Evolutionary conservation across 2,329 filamentous ascomycete species (phyloP).

Genomic region (Huntiella savannae): DNA sequence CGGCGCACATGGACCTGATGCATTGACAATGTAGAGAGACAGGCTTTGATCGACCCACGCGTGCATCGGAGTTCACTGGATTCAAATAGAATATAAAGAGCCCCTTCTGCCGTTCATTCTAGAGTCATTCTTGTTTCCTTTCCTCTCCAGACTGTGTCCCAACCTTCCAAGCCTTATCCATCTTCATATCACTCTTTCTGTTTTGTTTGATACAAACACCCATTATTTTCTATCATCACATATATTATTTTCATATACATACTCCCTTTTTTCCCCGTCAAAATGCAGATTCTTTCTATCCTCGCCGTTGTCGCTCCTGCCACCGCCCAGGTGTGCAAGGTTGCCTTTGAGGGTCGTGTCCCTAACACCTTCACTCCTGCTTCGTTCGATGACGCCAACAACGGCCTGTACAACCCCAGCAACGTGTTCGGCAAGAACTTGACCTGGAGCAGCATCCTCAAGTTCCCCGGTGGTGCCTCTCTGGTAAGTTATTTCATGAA

Average conservation of each 20-base stretch:
- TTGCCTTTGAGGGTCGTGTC: slow-evolving; percentile 27
- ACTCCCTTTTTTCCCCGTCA: slow-evolving; percentile 8
- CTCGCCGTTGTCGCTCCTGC: slow-evolving; percentile 16
- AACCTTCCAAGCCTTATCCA: not conserved
- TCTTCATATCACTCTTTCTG: not conserved
- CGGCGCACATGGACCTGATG: no score
- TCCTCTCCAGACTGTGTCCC: slow-evolving; percentile 3
- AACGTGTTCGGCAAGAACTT: slow-evolving; percentile 34
- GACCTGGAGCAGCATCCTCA: slow-evolving; percentile 30
- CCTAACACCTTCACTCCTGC: slow-evolving; percentile 20
- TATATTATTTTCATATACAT: slow-evolving; percentile 3
- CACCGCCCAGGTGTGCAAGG: slow-evolving; percentile 11
- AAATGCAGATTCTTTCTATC: slow-evolving; percentile 15
- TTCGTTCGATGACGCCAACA: slow-evolving; percentile 24
- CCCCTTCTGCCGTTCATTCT: no score
- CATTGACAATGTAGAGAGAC: no score
- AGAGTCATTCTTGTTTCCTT: not conserved
- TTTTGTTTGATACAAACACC: not conserved
- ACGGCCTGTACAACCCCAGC: slow-evolving; percentile 28
- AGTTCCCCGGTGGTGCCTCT: slow-evolving; percentile 24
- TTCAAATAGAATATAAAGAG: no score
- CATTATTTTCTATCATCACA: slow-evolving; percentile 3
- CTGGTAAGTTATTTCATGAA: slow-evolving; percentile 17
- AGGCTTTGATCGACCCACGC: no score
- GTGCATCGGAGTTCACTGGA: no score